Conservation (phyloP, 148 eudicot genomes). For the Cornus controversa region DNA sequence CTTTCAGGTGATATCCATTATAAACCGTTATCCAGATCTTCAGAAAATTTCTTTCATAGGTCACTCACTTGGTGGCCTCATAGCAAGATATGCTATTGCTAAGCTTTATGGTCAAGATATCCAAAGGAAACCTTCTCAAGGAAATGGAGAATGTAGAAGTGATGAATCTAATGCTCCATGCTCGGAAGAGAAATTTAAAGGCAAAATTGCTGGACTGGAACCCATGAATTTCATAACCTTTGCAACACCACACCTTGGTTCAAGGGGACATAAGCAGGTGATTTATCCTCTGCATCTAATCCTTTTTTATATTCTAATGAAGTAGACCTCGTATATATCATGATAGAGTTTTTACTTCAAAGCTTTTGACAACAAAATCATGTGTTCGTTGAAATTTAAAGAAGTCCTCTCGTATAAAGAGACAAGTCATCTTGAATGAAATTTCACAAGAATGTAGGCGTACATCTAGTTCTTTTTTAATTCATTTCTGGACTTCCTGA, state of each 20-base stretch:
- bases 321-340: background rate
- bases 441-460: background rate
- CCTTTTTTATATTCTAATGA: background rate
- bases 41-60: slow-evolving; percentile 73
- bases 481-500: background rate
- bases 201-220: slow-evolving; percentile 78
- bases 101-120: slow-evolving; percentile 46
- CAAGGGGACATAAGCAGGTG: slow-evolving; percentile 90
- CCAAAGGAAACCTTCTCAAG: slow-evolving; percentile 18
- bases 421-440: background rate
- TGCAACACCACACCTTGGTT: slow-evolving; percentile 95
- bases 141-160: slow-evolving; percentile 27
- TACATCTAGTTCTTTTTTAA: background rate
- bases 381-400: background rate
- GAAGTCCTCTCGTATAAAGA: background rate
- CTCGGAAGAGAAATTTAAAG: slow-evolving; percentile 39
- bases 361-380: background rate
- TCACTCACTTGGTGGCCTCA: slow-evolving; percentile 91
- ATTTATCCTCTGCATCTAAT: background rate
- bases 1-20: slow-evolving; percentile 72
- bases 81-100: slow-evolving; percentile 89
- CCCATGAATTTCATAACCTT: slow-evolving; percentile 82
- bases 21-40: slow-evolving; percentile 55
- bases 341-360: background rate
- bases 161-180: slow-evolving; percentile 24